Evolutionary conservation across 352 stramenopile genomes (phyloP).

Genomic region (Phytophthora quininea): DNA sequence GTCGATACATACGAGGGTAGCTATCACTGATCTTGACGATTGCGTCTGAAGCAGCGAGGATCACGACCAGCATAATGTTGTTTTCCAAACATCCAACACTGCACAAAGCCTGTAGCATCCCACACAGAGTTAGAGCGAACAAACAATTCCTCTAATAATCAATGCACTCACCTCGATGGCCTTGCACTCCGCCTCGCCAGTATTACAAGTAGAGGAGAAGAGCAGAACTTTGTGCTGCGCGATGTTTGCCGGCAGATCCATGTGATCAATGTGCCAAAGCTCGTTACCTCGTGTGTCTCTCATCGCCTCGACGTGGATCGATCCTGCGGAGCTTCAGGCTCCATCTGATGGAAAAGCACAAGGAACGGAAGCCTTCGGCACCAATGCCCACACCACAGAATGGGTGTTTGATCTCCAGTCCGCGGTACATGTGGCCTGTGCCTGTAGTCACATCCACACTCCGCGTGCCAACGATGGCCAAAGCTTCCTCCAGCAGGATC

Average conservation of each 20-base stretch:
- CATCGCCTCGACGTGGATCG: conserved; percentile 28
- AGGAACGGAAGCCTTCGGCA: conserved; percentile 50
- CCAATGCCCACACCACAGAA: conserved; percentile 53
- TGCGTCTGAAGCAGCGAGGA: conserved; percentile 36
- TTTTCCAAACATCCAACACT: conserved; percentile 31
- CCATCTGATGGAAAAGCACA: conserved; percentile 57
- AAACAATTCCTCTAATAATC: background rate
- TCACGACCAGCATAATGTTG: conserved; percentile 49
- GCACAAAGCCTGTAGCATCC: conserved; percentile 29
- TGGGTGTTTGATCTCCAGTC: conserved; percentile 23
- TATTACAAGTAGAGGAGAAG: conserved; percentile 40
- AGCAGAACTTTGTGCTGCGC: conserved; percentile 41
- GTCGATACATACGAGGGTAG: conserved; percentile 42
- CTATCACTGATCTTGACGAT: conserved; percentile 35
- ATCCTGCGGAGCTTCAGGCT: conserved; percentile 42
- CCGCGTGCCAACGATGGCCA: conserved; percentile 38
- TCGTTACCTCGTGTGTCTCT: conserved; percentile 12
- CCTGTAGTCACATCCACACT: conserved; percentile 41
- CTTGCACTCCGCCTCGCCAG: conserved; percentile 33
- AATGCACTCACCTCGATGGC: conserved; percentile 37
- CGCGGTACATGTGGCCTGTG: conserved; percentile 37
- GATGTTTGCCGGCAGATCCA: conserved; percentile 44
- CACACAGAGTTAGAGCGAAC: background rate
- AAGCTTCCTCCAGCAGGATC: conserved; percentile 63
- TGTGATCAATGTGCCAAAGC: conserved; percentile 32